phyloP scores from a whole-genome alignment of 139 green algal species.

The Ettlia oleoabundans region DNA sequence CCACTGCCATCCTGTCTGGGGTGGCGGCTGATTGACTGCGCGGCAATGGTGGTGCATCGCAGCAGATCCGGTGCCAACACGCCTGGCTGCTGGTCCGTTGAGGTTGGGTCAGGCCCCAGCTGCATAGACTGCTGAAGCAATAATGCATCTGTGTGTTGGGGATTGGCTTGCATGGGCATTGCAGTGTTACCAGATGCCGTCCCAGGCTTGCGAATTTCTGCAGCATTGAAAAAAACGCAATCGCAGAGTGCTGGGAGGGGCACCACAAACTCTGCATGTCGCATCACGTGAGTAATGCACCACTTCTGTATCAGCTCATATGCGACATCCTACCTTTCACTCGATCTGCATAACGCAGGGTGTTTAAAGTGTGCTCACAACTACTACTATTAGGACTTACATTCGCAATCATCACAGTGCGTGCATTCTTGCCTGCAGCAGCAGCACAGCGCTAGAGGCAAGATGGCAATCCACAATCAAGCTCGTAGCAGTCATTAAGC shows the following conservation, averaged over 20 bases:
- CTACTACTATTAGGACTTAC: constrained; percentile 86
- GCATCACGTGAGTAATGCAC: no score
- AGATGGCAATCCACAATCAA: neutral
- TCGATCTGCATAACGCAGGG: constrained; percentile 95
- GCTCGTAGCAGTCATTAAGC: neutral
- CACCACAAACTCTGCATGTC: no score
- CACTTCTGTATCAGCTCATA: neutral
- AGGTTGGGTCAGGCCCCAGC: no score
- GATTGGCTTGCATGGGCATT: no score
- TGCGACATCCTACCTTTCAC: constrained; percentile 79
- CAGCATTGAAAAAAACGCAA: neutral
- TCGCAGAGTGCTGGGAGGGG: neutral
- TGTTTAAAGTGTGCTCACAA: constrained; percentile 99
- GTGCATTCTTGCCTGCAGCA: constrained; percentile 70
- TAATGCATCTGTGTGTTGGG: no score
- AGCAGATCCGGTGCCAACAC: neutral
- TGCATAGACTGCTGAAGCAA: no score
- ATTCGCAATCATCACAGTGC: constrained; percentile 99
- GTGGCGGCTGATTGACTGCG: neutral
- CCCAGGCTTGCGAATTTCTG: constrained; percentile 43
- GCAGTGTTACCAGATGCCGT: neutral
- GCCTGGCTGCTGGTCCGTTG: neutral
- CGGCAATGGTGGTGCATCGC: neutral
- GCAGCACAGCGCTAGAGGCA: no score
- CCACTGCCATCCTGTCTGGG: neutral